Evolutionary conservation across 495 filamentous ascomycete genomes (phyloP), one percentile per base, ranked within the genome.

Genomic region (Amniculicola lignicola): DNA sequence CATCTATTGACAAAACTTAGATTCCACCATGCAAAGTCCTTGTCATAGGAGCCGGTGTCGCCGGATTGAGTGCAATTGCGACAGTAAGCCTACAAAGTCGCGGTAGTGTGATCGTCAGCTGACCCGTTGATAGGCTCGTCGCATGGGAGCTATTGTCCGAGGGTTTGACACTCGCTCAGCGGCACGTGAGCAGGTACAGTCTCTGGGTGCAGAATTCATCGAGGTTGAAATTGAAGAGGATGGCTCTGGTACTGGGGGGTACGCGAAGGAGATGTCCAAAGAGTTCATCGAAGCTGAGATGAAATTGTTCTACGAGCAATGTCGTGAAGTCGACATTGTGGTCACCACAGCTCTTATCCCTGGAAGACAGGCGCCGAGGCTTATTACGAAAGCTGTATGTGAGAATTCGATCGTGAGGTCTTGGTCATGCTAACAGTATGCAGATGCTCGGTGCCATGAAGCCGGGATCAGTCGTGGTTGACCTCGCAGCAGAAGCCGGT

Each of bases 241-340:
- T 52, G 88, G 87, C 12, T 78, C 85, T n/a, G 88, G 87, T 1
- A 78, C 84, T 14, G 88, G 88, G 18, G 88, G 88, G 10, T 92
- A 92, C 54, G 87, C 84, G 29, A 92, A 92, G 61, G 86, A 88
- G 64, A 92, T 92, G 88, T 89, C 86, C 46, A 86, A 88, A 59
- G 87, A 90, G 66, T 92, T 92, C 67, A 88, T 89, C 65, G 87
- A 87, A 54, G 87, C 87, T 6, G 88, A 92, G 65, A 90, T 89
- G 87, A 89, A 85, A 67, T 75, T 92, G 22, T 92, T 92, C 63
- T 81, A 85, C 63, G 83, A 90, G 61, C 88, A 90, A 65, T 85
- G 84, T 50, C 78, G 77, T 14, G 87, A 91, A 36, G 87, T 90
- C n/a, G 88, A 92, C 65, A 92, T 92, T 47, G 82, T 92, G 39